Conservation (phyloP, 371 early-diverging fungal species). For the Blastocladiella emersonii region DNA sequence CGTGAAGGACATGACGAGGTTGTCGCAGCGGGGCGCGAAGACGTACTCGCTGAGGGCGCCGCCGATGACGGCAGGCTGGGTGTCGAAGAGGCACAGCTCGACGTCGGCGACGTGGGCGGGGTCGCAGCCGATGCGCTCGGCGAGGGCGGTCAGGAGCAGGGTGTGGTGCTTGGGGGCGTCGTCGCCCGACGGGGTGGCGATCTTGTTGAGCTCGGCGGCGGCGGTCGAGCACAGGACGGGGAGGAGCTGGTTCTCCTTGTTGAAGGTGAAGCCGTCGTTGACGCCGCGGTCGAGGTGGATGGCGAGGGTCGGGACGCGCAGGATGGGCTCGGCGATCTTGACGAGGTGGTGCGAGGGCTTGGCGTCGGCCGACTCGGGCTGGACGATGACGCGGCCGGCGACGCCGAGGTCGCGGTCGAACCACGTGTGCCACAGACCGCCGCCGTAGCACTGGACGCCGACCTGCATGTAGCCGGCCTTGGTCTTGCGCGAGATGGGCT, state of each 20-base stretch:
- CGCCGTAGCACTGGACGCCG: conserved; percentile 84
- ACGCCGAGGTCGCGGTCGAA: conserved; percentile 20
- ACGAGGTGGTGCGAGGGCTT: conserved; percentile 4
- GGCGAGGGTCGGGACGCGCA: conserved; percentile 91
- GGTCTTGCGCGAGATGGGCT: conserved; percentile 82
- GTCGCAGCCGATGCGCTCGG: not conserved
- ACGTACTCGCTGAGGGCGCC: conserved; percentile 86
- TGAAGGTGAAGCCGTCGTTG: conserved; percentile 71
- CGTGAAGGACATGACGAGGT: conserved; percentile 85
- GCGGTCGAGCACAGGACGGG: conserved; percentile 1
- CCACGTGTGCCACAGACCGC: conserved; percentile 64
- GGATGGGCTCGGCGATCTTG: conserved; percentile 45
- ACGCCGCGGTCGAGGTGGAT: conserved; percentile 85
- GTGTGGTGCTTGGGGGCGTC: not conserved
- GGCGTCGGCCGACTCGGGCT: conserved; percentile 31
- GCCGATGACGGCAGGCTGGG: conserved; percentile 66
- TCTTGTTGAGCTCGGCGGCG: not conserved
- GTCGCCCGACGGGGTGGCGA: not conserved
- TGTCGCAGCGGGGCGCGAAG: conserved; percentile 85
- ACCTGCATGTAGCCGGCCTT: conserved; percentile 74
- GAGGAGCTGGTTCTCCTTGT: conserved; percentile 68
- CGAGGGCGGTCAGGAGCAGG: not conserved
- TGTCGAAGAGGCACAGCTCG: conserved; percentile 87
- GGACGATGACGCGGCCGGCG: conserved; percentile 88
- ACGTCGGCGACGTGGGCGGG: conserved; percentile 62